These are phyloP conservation scores for Eutypa lata DNA, from an alignment of 2,329 filamentous ascomycete species.

Conservation along the genomic window DNA sequence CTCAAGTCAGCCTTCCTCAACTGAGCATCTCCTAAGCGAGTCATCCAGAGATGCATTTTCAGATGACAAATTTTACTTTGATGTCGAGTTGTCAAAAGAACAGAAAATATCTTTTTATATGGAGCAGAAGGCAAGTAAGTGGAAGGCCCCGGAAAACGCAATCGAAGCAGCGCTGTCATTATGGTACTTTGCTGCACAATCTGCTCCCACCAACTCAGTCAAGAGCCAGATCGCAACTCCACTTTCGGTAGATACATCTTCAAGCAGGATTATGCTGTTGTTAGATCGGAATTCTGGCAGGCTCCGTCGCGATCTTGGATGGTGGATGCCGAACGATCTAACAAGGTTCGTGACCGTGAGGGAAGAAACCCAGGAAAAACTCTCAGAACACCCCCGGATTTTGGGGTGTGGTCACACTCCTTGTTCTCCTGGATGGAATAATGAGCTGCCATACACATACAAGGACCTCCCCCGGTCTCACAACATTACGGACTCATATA, in stretches of 20 bases:
- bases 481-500: not conserved
- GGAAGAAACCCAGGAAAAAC: not conserved
- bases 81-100: constrained; percentile 1
- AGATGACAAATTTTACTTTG: no score
- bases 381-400: not conserved
- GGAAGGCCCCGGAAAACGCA: constrained; percentile 16
- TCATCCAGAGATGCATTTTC: no score
- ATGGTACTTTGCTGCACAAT: constrained; percentile 22
- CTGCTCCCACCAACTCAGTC: not conserved
- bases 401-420: not conserved
- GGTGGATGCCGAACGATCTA: constrained; percentile 5
- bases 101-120: not conserved
- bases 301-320: not conserved
- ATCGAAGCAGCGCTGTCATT: constrained; percentile 28
- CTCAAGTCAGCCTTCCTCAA: no score
- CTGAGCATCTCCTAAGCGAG: no score
- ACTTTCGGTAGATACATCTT: not conserved
- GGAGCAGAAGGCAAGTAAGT: no score
- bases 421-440: not conserved
- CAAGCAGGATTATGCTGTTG: not conserved
- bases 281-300: constrained; percentile 12
- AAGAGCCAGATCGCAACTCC: not conserved
- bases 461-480: not conserved
- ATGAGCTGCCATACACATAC: not conserved
- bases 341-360: constrained; percentile 9